These are phyloP conservation scores for Cryptosporidium sp. DNA, from an alignment of 169 alveolate genomes.

Conservation along the genomic window DNA sequence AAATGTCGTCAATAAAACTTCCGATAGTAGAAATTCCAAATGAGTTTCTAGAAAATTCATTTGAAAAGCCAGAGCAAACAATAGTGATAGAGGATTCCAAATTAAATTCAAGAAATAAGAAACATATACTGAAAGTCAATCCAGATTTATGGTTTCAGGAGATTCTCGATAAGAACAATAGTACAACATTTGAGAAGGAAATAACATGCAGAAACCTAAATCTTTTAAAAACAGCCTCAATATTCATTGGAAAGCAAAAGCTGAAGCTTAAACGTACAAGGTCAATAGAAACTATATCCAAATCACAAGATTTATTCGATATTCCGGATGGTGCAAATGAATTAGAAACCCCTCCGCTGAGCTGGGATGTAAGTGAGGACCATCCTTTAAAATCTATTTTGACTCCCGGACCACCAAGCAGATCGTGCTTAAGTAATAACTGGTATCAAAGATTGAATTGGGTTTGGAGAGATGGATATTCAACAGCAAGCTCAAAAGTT, in stretches of 20 bases:
- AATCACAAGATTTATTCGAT: constrained; percentile 22
- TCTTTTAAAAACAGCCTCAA: constrained; percentile 40
- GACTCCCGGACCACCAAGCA: constrained; percentile 73
- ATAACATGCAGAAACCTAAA: constrained; percentile 67
- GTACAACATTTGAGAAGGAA: constrained; percentile 62
- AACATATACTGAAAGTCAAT: constrained; percentile 28
- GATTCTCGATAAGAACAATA: constrained; percentile 39
- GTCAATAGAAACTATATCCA: constrained; percentile 3
- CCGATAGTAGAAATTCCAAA: constrained; percentile 29
- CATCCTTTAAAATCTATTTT: constrained; percentile 69
- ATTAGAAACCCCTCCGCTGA: constrained; percentile 48
- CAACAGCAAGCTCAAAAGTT: neutral
- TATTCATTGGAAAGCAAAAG: constrained; percentile 62
- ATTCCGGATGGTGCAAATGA: constrained; percentile 67
- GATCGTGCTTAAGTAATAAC: constrained; percentile 63
- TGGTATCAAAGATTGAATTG: constrained; percentile 74
- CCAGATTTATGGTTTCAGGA: constrained; percentile 75
- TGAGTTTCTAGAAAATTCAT: constrained; percentile 15
- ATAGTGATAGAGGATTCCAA: neutral
- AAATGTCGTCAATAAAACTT: constrained; percentile 9
- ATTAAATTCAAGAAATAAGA: neutral
- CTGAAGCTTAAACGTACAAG: constrained; percentile 35
- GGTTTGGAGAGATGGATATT: constrained; percentile 56
- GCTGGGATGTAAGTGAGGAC: constrained; percentile 63
- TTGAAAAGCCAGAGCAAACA: constrained; percentile 62